These are phyloP conservation scores for Quercus phellos DNA, from an alignment of 331 rosid genomes.

Conservation along the genomic window DNA sequence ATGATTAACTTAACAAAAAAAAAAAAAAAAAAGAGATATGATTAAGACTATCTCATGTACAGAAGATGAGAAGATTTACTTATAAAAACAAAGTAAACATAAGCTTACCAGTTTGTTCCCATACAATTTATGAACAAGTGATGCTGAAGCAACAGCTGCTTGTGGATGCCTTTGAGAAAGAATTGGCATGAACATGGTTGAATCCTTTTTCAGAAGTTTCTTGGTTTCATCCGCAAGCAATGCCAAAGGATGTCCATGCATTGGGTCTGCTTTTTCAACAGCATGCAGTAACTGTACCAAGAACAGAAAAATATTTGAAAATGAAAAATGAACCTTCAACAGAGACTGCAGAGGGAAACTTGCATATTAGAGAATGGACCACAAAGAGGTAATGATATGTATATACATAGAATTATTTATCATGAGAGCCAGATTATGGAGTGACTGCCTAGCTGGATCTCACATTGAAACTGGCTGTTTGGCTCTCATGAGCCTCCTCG, in stretches of 20 bases:
- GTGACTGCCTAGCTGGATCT: not conserved
- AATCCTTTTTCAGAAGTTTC: constrained; percentile 74
- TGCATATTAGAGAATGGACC: too few species aligned
- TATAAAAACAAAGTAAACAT: constrained; percentile 8
- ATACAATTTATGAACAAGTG: constrained; percentile 90
- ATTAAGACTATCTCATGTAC: constrained; percentile 12
- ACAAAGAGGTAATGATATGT: too few species aligned
- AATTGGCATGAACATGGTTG: constrained; percentile 71
- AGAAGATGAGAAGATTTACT: not conserved
- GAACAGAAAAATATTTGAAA: constrained; percentile 15
- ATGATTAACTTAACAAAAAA: not conserved
- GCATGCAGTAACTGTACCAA: constrained; percentile 56
- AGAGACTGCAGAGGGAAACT: not conserved
- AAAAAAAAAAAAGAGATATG: constrained; percentile 1
- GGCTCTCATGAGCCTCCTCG: not conserved
- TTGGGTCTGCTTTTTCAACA: constrained; percentile 66
- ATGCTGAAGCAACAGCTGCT: constrained; percentile 70
- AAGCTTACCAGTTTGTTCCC: constrained; percentile 80
- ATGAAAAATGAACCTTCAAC: not conserved
- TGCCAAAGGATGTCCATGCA: constrained; percentile 80
- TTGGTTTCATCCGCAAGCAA: constrained; percentile 91
- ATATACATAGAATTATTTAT: not conserved
- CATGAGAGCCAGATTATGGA: not conserved
- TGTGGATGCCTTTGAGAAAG: constrained; percentile 91
- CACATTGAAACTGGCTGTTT: not conserved